phyloP scores from a whole-genome alignment of 2,329 filamentous ascomycete genomes.

The Xylariales sp. region DNA sequence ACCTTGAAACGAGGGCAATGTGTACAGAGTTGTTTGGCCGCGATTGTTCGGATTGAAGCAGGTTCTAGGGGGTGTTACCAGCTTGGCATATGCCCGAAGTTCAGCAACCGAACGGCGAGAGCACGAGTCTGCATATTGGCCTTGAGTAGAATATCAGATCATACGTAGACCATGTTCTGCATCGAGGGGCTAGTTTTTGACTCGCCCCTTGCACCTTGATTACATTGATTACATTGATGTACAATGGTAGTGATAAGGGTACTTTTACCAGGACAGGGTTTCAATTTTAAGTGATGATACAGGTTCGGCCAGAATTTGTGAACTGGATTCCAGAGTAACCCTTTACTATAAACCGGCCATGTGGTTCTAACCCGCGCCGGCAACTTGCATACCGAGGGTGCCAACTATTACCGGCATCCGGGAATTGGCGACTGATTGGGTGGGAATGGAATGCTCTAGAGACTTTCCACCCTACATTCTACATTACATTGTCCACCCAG shows the following conservation, averaged over 20 bases:
- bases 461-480: conserved; percentile 3
- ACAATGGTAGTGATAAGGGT: conserved; percentile 7
- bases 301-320: not conserved
- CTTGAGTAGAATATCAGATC: conserved; percentile 30
- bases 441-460: conserved; percentile 19
- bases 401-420: conserved; percentile 24
- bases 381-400: conserved; percentile 27
- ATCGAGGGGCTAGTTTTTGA: not conserved
- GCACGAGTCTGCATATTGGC: conserved; percentile 17
- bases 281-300: not conserved
- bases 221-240: not conserved
- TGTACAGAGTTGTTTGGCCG: not conserved
- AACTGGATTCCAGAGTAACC: conserved; percentile 9
- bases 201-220: conserved; percentile 24
- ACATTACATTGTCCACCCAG: not conserved
- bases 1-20: conserved; percentile 4
- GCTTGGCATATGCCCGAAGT: conserved; percentile 7
- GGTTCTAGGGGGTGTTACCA: conserved; percentile 8
- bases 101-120: conserved; percentile 9
- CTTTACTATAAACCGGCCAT: conserved; percentile 13
- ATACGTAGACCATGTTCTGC: conserved; percentile 17
- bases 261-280: not conserved
- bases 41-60: conserved; percentile 15
- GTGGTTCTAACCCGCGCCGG: conserved; percentile 29
- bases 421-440: conserved; percentile 21